Percentiles rank a stretch among this genome's conserved stretches.
These are phyloP conservation scores for Pilasporangium apinafurcum DNA, from an alignment of 352 stramenopile species.

Conservation along the genomic window DNA sequence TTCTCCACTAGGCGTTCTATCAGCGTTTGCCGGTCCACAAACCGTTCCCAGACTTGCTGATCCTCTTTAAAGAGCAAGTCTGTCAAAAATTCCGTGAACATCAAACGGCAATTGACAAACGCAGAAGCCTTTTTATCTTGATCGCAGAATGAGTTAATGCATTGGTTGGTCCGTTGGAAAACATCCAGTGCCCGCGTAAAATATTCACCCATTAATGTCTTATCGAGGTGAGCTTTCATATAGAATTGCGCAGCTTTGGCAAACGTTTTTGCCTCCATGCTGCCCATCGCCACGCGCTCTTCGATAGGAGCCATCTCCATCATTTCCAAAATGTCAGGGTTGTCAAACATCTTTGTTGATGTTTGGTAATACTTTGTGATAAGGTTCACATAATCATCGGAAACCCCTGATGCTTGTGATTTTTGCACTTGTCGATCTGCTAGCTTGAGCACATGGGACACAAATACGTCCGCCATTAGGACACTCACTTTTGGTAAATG, in stretches of 20 bases:
- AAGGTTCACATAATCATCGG: constrained; percentile 22
- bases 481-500: constrained; percentile 69
- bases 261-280: constrained; percentile 67
- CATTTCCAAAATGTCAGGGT: constrained; percentile 64
- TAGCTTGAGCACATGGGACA: constrained; percentile 74
- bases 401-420: constrained; percentile 3
- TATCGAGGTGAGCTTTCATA: constrained; percentile 27
- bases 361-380: constrained; percentile 69
- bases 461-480: constrained; percentile 77
- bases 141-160: neutral
- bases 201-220: constrained; percentile 35
- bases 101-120: constrained; percentile 36
- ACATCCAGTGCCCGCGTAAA: constrained; percentile 54
- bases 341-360: constrained; percentile 78
- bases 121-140: too few species aligned
- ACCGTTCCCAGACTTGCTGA: constrained; percentile 21
- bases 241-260: constrained; percentile 61
- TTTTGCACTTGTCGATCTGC: constrained; percentile 54
- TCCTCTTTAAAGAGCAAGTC: constrained; percentile 45
- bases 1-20: constrained; percentile 46
- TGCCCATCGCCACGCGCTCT: constrained; percentile 47
- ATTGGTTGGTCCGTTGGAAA: constrained; percentile 40
- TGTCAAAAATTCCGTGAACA: constrained; percentile 70
- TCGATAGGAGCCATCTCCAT: constrained; percentile 34
- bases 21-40: constrained; percentile 32